Evolutionary conservation across 768 basidiomycete genomes (phyloP).

Genomic region (Asterophora lycoperdoides): DNA sequence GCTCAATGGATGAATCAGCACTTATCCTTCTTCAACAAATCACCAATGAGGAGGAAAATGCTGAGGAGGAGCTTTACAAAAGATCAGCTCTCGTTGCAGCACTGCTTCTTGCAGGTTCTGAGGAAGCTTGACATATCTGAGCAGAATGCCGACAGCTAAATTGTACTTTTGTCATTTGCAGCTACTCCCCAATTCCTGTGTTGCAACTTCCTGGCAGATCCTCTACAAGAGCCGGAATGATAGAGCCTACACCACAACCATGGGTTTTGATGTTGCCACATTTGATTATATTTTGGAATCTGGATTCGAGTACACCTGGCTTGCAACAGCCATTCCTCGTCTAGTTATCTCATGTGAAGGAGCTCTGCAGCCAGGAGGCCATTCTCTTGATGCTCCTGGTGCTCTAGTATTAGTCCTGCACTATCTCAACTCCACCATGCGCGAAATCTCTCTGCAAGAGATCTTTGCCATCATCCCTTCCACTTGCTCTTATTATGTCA

Average conservation of each 20-base stretch:
- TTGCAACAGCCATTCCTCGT: slow-evolving; percentile 15
- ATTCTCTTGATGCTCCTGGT: slow-evolving; percentile 36
- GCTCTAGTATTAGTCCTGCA: slow-evolving; percentile 38
- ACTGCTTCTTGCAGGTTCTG: background rate
- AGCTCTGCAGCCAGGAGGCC: slow-evolving; percentile 18
- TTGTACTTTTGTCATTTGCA: slow-evolving; percentile 27
- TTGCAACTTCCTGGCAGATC: background rate
- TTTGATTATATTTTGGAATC: slow-evolving; percentile 29
- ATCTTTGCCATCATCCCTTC: slow-evolving; percentile 40
- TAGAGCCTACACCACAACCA: slow-evolving; percentile 41
- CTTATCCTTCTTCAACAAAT: too few relatives aligned
- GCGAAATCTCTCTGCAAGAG: slow-evolving; percentile 33
- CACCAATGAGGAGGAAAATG: background rate
- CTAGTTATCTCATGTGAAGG: slow-evolving; percentile 19
- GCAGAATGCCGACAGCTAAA: background rate
- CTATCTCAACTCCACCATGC: slow-evolving; percentile 38
- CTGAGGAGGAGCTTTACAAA: background rate
- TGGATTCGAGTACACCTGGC: slow-evolving; percentile 29
- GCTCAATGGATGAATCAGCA: too few relatives aligned
- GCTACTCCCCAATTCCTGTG: slow-evolving; percentile 23
- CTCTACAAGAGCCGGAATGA: slow-evolving; percentile 29
- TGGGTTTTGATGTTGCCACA: slow-evolving; percentile 36
- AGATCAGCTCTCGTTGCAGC: background rate
- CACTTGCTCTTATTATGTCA: slow-evolving; percentile 32
- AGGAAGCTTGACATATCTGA: background rate